These are phyloP conservation scores for Canariomyces notabilis DNA, from an alignment of 2,329 filamentous ascomycete species.

Conservation along the genomic window DNA sequence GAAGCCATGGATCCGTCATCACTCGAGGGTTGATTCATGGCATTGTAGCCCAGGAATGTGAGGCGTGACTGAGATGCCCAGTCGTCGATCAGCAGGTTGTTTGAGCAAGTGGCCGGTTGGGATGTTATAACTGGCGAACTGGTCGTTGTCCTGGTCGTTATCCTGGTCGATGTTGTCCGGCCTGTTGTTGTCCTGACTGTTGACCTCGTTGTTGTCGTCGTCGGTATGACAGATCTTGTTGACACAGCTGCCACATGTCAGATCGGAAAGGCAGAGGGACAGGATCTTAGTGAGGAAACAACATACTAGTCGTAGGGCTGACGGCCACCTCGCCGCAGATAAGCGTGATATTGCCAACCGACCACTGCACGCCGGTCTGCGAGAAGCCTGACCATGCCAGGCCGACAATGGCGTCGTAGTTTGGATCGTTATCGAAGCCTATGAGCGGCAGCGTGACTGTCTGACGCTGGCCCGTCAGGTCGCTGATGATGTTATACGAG, in stretches of 20 bases:
- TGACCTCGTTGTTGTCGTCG: conserved; percentile 11
- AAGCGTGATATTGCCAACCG: conserved; percentile 25
- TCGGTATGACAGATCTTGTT: conserved; percentile 7
- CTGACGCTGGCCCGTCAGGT: conserved; percentile 45
- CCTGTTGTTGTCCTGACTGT: no score
- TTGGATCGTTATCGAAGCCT: conserved; percentile 43
- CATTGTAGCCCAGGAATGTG: conserved; percentile 57
- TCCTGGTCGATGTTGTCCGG: no score
- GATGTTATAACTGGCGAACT: conserved; percentile 14
- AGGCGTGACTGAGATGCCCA: conserved; percentile 58
- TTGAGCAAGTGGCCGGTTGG: conserved; percentile 22
- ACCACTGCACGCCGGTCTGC: conserved; percentile 18
- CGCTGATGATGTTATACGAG: conserved; percentile 28
- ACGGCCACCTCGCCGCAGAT: conserved; percentile 35
- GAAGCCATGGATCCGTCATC: conserved; percentile 55
- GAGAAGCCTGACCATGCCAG: conserved; percentile 25
- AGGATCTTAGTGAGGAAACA: not conserved
- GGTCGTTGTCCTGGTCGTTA: conserved; percentile 13
- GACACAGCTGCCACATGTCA: conserved; percentile 12
- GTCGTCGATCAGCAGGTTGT: conserved; percentile 47
- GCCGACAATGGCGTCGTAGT: conserved; percentile 39
- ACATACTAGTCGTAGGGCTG: conserved; percentile 11
- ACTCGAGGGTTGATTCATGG: conserved; percentile 49
- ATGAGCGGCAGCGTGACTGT: conserved; percentile 47
- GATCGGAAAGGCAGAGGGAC: not conserved